A percentile compares a stretch with the other conserved stretches of the same genome.
Conservation (phyloP, 1,284 basidiomycete species). For the Microbotryum violaceum region DNA sequence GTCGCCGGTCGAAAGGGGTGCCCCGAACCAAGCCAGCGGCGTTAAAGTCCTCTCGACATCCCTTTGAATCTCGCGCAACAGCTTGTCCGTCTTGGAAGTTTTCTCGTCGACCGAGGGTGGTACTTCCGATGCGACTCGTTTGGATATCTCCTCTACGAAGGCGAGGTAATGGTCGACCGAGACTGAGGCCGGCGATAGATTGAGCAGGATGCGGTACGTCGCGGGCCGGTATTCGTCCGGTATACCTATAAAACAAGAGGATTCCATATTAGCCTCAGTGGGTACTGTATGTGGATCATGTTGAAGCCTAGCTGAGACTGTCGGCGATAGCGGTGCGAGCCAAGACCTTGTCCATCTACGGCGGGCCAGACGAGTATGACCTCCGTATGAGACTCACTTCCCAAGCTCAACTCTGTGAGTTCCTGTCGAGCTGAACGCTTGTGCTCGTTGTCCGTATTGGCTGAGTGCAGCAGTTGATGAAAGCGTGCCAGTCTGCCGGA, state of each 20-base stretch:
- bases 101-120: neutral
- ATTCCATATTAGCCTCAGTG: no score
- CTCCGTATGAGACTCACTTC: no score
- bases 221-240: slow-evolving; percentile 22
- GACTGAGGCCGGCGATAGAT: slow-evolving; percentile 1
- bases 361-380: no score
- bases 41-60: slow-evolving; percentile 28
- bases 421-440: no score
- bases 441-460: no score
- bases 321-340: no score
- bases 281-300: no score
- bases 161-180: slow-evolving; percentile 12
- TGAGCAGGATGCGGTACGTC: slow-evolving; percentile 14
- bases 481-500: no score
- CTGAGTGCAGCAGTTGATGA: no score
- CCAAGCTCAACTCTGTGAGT: no score
- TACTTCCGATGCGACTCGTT: slow-evolving; percentile 5
- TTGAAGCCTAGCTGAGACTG: no score
- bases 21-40: slow-evolving; percentile 21
- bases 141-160: slow-evolving; percentile 17
- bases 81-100: slow-evolving; percentile 9
- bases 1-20: neutral
- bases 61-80: slow-evolving; percentile 25
- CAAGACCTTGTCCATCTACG: no score
- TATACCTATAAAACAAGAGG: slow-evolving; percentile 9